Evolutionary conservation across 768 basidiomycete genomes (phyloP).

Genomic region (Termitomyces sp.): DNA sequence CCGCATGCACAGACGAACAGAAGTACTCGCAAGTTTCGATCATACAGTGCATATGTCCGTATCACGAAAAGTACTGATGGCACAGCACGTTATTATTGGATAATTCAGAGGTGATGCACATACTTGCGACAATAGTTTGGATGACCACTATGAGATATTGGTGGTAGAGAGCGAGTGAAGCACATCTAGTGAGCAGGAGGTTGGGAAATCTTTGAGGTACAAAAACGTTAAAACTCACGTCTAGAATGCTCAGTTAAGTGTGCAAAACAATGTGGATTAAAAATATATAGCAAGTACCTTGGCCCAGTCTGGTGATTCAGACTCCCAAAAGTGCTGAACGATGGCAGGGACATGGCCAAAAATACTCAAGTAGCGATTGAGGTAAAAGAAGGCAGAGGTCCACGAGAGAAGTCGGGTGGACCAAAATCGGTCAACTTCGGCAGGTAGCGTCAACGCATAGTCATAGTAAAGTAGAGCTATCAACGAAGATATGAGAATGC

Average conservation of each 20-base stretch:
- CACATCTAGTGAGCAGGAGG: constrained; percentile 18
- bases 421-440: constrained; percentile 46
- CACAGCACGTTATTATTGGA: not conserved
- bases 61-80: constrained; percentile 34
- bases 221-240: not conserved
- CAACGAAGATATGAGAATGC: too few relatives aligned
- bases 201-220: not conserved
- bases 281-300: constrained; percentile 1
- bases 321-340: constrained; percentile 27
- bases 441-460: constrained; percentile 39
- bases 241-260: not conserved
- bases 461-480: not conserved
- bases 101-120: constrained; percentile 6
- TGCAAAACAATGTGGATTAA: not conserved
- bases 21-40: constrained; percentile 23
- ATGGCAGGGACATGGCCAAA: constrained; percentile 23
- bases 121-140: constrained; percentile 33
- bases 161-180: constrained; percentile 19
- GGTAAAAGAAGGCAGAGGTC: constrained; percentile 34
- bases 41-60: constrained; percentile 38
- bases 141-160: constrained; percentile 27
- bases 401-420: constrained; percentile 22
- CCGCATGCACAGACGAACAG: constrained; percentile 20
- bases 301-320: constrained; percentile 21
- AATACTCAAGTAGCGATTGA: constrained; percentile 35